Evolutionary conservation across 371 early-diverging fungal genomes (phyloP), one percentile per base, ranked within the genome.

Genomic region (Basidiobolus meristosporus): DNA sequence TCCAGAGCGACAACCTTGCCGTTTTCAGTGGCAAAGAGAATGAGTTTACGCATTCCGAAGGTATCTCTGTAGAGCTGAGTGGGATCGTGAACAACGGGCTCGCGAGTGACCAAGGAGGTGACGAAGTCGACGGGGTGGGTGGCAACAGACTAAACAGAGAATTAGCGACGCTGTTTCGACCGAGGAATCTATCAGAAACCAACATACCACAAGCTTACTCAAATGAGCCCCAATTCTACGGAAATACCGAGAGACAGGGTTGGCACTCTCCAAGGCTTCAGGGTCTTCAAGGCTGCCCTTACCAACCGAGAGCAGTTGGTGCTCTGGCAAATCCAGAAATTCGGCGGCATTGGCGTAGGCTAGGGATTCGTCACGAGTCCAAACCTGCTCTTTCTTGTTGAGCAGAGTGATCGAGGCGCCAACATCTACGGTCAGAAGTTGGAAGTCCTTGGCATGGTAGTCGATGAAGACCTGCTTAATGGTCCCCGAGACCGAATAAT

Each of bases 291-390:
- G 51, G 49, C 85, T 82, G 31, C 85, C 79, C 0, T 60, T 64
- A 41, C 81, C 77, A 49, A 81, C 71, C 1, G 83, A 78, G 56
- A 77, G 75, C 39, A 73, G 51, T 31, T 69, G 64, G 35, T 65
- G 60, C 43, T 82, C 82, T 3, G 90, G 89, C 14, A 89, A 61
- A 33, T 86, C 87, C 38, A 91, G 50, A 48, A 86, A 84, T 43
- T 67, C 78, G 28, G 77, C 62, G n/a, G 68, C 68, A 1, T 59
- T 57, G 5, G 65, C 58, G 26, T 74, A 63, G 0, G 83, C 70
- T 44, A 90, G 60, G 11, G 83, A 64, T 54, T 92, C 93, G 37
- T 88, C 80, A 26, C 88, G 76, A 18, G 72, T 64, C 93, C 93
- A 92, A 5, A 60, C 36, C 3, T 62, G 20, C 7, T 48, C 47